These are phyloP conservation scores for Viridothelium virens DNA, from an alignment of 495 filamentous ascomycete genomes.

Conservation along the genomic window DNA sequence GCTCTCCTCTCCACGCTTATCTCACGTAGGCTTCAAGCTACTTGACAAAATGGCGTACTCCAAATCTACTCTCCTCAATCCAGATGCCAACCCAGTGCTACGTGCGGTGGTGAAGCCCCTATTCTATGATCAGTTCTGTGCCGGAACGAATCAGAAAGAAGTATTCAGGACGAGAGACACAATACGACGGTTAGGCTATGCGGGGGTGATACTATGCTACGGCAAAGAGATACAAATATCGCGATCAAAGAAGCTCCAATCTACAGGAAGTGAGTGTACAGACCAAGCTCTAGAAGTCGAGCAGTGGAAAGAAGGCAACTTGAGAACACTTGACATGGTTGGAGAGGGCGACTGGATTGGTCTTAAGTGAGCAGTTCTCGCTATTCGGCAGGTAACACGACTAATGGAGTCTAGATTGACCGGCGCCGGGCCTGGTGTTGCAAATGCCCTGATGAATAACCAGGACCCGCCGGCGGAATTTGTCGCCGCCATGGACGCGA, in stretches of 20 bases:
- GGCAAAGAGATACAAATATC: slow-evolving; percentile 12
- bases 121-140: slow-evolving; percentile 14
- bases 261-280: not conserved
- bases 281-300: slow-evolving; percentile 9
- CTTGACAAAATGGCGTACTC: slow-evolving; percentile 11
- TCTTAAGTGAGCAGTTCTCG: slow-evolving; percentile 8
- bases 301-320: slow-evolving; percentile 12
- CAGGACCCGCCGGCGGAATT: slow-evolving; percentile 28
- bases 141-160: slow-evolving; percentile 10
- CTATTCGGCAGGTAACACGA: not conserved
- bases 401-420: slow-evolving; percentile 26
- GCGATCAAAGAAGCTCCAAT: slow-evolving; percentile 1
- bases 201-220: slow-evolving; percentile 12
- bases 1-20: not conserved
- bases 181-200: slow-evolving; percentile 9
- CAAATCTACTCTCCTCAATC: slow-evolving; percentile 7
- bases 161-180: slow-evolving; percentile 2
- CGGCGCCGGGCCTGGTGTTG: slow-evolving; percentile 32
- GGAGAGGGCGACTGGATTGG: slow-evolving; percentile 12
- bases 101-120: slow-evolving; percentile 8
- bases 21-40: slow-evolving; percentile 2
- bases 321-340: slow-evolving; percentile 10
- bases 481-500: slow-evolving; percentile 36
- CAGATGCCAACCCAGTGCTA: slow-evolving; percentile 14
- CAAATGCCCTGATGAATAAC: slow-evolving; percentile 30